Evolutionary conservation across 257 asterid genomes (phyloP).

Genomic region (Nicotiana benthamiana): DNA sequence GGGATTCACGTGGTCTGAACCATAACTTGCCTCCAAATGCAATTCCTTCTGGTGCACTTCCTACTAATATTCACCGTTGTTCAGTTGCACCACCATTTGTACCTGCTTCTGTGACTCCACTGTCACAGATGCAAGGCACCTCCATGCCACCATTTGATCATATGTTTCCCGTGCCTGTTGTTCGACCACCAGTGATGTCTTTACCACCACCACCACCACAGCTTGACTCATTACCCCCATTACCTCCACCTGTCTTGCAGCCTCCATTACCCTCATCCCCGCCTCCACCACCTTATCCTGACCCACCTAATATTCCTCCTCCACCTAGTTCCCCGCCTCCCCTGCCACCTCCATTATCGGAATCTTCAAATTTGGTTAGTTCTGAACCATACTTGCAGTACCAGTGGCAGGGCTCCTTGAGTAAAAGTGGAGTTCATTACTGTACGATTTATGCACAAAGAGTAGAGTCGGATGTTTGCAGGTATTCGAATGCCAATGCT

Average conservation of each 20-base stretch:
- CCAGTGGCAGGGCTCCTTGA: slow-evolving; percentile 82
- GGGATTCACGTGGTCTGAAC: slow-evolving; percentile 62
- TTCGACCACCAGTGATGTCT: slow-evolving; percentile 57
- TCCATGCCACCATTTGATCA: slow-evolving; percentile 54
- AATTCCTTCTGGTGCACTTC: slow-evolving; percentile 36
- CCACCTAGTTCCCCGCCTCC: slow-evolving; percentile 57
- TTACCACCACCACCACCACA: slow-evolving; percentile 16
- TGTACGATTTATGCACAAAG: slow-evolving; percentile 68
- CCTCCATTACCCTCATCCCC: slow-evolving; percentile 41
- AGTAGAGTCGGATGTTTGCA: slow-evolving; percentile 78
- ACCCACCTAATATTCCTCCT: slow-evolving; percentile 56
- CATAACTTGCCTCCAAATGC: slow-evolving; percentile 42
- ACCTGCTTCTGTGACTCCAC: slow-evolving; percentile 77
- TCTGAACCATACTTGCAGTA: slow-evolving; percentile 20
- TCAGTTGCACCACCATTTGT: slow-evolving; percentile 59
- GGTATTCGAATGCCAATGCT: slow-evolving; percentile 52
- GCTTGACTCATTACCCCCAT: slow-evolving; percentile 14
- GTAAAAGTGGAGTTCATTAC: slow-evolving; percentile 83
- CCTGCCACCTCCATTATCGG: slow-evolving; percentile 51
- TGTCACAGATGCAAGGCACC: slow-evolving; percentile 50
- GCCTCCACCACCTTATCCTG: slow-evolving; percentile 52
- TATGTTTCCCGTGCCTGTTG: slow-evolving; percentile 47
- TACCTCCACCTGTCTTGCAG: slow-evolving; percentile 37
- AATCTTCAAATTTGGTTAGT: slow-evolving; percentile 32
- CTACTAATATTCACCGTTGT: slow-evolving; percentile 40